A percentile compares a stretch with the other conserved stretches of the same genome.
These are phyloP conservation scores for Aspergillus sparsus DNA, from an alignment of 495 filamentous ascomycete species.

Conservation along the genomic window DNA sequence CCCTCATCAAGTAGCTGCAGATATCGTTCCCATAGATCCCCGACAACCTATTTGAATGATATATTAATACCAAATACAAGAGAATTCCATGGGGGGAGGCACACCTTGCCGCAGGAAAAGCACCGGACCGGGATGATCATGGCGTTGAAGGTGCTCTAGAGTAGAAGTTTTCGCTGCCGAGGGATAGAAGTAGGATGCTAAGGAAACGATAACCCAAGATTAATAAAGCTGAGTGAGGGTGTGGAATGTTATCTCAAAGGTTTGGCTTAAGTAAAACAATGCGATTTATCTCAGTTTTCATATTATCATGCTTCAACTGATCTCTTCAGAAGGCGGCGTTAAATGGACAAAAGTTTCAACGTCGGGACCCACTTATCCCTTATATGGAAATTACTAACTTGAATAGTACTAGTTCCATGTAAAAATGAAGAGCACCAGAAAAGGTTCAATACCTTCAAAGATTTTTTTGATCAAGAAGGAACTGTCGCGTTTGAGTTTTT, in stretches of 20 bases:
- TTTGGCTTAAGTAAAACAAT: too few species aligned
- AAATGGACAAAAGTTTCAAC: constrained; percentile 8
- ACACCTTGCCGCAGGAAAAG: constrained; percentile 98
- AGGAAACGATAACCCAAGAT: not conserved
- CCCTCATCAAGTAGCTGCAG: constrained; percentile 77
- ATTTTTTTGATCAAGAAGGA: constrained; percentile 9
- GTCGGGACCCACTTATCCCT: constrained; percentile 2
- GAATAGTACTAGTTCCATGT: not conserved
- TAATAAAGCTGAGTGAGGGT: too few species aligned
- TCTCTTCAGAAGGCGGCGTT: not conserved
- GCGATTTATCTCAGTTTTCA: not conserved
- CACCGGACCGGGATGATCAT: constrained; percentile 99
- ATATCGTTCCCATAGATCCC: constrained; percentile 96
- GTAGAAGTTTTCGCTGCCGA: not conserved
- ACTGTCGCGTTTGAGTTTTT: not conserved
- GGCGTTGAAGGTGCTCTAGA: constrained; percentile 27
- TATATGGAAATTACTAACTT: constrained; percentile 4
- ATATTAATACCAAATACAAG: constrained; percentile 22
- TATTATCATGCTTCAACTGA: not conserved
- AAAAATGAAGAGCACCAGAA: constrained; percentile 28
- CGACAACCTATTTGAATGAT: constrained; percentile 68
- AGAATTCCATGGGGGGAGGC: constrained; percentile 12
- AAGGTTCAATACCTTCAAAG: constrained; percentile 5
- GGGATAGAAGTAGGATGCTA: not conserved
- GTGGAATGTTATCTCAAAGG: too few species aligned